A percentile compares a stretch with the other conserved stretches of the same genome.
Conservation (phyloP, 257 asterid species). For the Solanum bukasovii region DNA sequence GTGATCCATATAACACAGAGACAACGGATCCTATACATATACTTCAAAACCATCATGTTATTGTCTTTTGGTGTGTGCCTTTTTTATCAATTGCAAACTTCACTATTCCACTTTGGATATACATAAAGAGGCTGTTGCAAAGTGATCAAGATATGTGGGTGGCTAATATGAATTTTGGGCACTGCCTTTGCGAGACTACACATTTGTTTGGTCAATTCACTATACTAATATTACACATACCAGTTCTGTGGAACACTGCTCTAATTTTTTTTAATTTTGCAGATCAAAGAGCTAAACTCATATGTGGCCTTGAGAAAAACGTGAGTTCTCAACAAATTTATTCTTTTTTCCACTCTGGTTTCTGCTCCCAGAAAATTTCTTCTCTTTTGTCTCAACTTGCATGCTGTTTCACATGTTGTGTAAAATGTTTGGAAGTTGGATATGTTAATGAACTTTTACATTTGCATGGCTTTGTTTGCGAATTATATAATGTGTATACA, state of each 20-base stretch:
- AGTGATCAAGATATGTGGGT: not conserved
- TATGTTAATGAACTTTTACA: not conserved
- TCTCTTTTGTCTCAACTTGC: not conserved
- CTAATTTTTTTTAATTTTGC: conserved; percentile 23
- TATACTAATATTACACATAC: not conserved
- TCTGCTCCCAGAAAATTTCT: not conserved
- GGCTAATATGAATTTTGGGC: not conserved
- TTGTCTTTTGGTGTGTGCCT: not conserved
- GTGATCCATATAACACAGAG: not conserved
- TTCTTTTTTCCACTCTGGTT: conserved; percentile 3
- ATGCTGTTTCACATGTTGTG: not conserved
- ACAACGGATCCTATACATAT: not conserved
- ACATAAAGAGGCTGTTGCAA: not conserved
- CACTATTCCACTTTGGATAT: not conserved
- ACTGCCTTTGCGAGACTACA: not conserved
- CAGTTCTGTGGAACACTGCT: not conserved
- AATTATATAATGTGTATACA: not conserved
- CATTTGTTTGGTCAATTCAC: not conserved
- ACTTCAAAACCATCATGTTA: not conserved
- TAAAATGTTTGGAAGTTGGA: not conserved
- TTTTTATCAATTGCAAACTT: not conserved
- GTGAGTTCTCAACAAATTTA: conserved; percentile 39
- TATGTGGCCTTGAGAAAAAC: conserved; percentile 92
- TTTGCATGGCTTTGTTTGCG: not conserved
- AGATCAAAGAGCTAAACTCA: conserved; percentile 95